Percentiles rank a stretch among this genome's conserved stretches.
These are phyloP conservation scores for Lactarius hatsudake DNA, from an alignment of 768 basidiomycete species.

Conservation along the genomic window DNA sequence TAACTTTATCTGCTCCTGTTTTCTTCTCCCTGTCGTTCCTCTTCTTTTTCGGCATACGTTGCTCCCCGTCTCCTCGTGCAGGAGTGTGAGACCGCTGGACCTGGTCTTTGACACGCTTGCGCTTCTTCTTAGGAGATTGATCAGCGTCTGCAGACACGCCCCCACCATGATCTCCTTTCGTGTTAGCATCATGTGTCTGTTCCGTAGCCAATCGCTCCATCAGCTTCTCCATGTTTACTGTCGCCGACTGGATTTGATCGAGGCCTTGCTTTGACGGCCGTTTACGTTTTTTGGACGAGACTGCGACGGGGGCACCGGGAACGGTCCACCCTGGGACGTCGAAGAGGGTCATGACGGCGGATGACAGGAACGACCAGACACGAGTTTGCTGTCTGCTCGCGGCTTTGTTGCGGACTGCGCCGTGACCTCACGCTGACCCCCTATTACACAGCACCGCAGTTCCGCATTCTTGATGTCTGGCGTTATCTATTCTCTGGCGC, in stretches of 20 bases:
- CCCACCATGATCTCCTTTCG: not conserved
- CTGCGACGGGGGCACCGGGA: constrained; percentile 38
- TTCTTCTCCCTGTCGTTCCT: constrained; percentile 12
- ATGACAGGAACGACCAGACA: not conserved
- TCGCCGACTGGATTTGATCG: constrained; percentile 38
- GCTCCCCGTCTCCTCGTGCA: constrained; percentile 1
- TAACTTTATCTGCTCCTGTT: not conserved
- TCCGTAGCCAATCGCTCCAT: constrained; percentile 44
- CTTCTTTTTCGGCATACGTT: not conserved
- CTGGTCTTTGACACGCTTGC: not conserved
- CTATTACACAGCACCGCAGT: not conserved
- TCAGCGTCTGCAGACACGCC: not conserved
- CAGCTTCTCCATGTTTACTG: constrained; percentile 60
- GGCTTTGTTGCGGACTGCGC: not conserved
- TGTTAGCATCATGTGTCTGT: not conserved
- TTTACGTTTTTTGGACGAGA: constrained; percentile 46
- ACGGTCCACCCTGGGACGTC: constrained; percentile 71
- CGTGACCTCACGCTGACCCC: not conserved
- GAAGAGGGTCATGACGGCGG: constrained; percentile 48
- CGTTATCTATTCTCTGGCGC: not conserved
- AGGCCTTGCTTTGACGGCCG: constrained; percentile 42
- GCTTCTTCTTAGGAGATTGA: constrained; percentile 4
- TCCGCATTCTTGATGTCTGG: not conserved
- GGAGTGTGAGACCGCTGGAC: not conserved
- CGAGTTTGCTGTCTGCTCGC: not conserved